Conservation (phyloP, 257 asterid genomes). For the Nicotiana knightiana region DNA sequence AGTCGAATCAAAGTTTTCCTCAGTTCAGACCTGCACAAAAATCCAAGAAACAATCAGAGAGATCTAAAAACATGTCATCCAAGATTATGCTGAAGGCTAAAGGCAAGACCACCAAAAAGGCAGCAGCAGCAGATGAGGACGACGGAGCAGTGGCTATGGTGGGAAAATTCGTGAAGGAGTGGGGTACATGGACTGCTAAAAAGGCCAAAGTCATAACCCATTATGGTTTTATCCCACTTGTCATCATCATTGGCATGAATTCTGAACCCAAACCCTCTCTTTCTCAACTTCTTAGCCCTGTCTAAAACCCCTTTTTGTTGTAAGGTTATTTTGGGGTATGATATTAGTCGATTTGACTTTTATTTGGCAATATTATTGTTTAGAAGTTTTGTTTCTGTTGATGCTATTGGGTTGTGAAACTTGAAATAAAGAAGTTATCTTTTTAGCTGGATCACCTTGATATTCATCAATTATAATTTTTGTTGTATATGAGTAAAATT, state of each 20-base stretch:
- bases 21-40: background rate
- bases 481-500: background rate
- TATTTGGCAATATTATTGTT: background rate
- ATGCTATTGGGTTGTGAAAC: background rate
- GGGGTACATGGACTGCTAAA: conserved; percentile 83
- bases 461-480: background rate
- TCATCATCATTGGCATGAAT: conserved; percentile 84
- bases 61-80: conserved; percentile 43
- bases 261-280: conserved; percentile 75
- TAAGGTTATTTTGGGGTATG: background rate
- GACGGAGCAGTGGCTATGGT: conserved; percentile 35
- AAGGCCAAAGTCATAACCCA: conserved; percentile 85
- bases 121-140: conserved; percentile 51
- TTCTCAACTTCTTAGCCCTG: conserved; percentile 89
- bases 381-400: too few relatives aligned
- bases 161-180: conserved; percentile 67
- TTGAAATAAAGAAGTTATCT: background rate
- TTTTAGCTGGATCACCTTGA: background rate
- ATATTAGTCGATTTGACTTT: background rate
- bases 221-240: conserved; percentile 81
- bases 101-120: conserved; percentile 50
- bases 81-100: conserved; percentile 59
- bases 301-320: conserved; percentile 18
- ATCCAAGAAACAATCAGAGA: background rate
- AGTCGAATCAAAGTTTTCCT: background rate